phyloP scores from a whole-genome alignment of 2,329 filamentous ascomycete species.

The Botrytis fragariae region DNA sequence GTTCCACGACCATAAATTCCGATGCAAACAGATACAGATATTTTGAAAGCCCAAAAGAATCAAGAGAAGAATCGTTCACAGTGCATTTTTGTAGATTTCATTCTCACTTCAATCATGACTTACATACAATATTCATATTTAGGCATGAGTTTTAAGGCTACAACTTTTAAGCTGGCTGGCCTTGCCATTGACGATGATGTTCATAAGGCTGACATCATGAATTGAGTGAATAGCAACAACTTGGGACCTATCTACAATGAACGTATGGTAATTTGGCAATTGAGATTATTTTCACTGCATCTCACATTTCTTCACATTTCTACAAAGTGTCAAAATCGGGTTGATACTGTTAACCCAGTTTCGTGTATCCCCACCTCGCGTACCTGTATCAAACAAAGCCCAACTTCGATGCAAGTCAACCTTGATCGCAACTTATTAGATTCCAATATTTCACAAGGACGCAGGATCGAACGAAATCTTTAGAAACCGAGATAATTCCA shows the following conservation, averaged over 20 bases:
- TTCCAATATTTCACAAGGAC: conserved; percentile 9
- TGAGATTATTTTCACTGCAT: background rate
- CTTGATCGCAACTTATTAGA: conserved; percentile 9
- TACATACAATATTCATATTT: background rate
- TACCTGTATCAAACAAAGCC: conserved; percentile 20
- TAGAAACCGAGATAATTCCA: conserved; percentile 14
- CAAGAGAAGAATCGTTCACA: background rate
- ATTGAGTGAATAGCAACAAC: conserved; percentile 11
- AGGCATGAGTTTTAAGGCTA: conserved; percentile 14
- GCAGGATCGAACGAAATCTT: conserved; percentile 23
- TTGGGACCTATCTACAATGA: background rate
- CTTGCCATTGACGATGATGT: conserved; percentile 3
- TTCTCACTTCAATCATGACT: conserved; percentile 12
- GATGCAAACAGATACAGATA: conserved; percentile 10
- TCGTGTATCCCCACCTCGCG: conserved; percentile 21
- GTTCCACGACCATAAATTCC: background rate
- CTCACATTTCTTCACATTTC: background rate
- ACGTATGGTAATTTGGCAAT: conserved; percentile 6
- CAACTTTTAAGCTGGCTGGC: conserved; percentile 16
- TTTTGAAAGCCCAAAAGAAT: background rate
- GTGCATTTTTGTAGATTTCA: conserved; percentile 4
- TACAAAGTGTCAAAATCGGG: background rate
- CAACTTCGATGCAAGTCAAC: conserved; percentile 27
- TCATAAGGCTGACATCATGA: conserved; percentile 21
- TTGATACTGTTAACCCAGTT: conserved; percentile 5